Evolutionary conservation across 805 yeast species (phyloP).

Genomic region (Candida endomychidarum): DNA sequence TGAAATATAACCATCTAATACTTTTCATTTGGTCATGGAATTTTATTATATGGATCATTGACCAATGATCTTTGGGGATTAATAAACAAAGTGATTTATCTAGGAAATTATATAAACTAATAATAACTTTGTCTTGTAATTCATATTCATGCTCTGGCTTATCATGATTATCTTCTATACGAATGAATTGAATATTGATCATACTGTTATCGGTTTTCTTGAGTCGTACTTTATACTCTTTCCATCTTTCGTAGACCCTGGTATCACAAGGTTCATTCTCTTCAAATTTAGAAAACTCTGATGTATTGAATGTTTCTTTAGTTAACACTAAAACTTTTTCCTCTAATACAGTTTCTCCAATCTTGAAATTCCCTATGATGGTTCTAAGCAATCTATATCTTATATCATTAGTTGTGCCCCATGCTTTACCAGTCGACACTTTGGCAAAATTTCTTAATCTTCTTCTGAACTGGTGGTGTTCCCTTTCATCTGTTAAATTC

Average conservation of each 20-base stretch:
- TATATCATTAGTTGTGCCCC: conserved; percentile 18
- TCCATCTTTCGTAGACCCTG: conserved; percentile 70
- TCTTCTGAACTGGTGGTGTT: conserved; percentile 14
- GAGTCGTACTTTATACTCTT: conserved; percentile 72
- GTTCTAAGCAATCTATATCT: conserved; percentile 20
- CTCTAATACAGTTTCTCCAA: conserved; percentile 64
- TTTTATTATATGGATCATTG: conserved; percentile 51
- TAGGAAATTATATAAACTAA: conserved; percentile 58
- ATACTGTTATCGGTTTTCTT: conserved; percentile 54
- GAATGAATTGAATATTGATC: conserved; percentile 62
- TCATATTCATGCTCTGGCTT: conserved; percentile 23
- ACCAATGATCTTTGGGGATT: conserved; percentile 12
- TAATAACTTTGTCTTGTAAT: conserved; percentile 22
- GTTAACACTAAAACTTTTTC: conserved; percentile 71
- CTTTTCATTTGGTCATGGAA: conserved; percentile 55
- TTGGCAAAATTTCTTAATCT: conserved; percentile 25
- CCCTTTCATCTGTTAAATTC: conserved; percentile 10
- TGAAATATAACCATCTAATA: conserved; percentile 61
- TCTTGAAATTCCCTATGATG: conserved; percentile 32
- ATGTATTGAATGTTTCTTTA: conserved; percentile 30
- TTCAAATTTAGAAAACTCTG: conserved; percentile 26
- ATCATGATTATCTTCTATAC: conserved; percentile 30
- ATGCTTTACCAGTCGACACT: conserved; percentile 25
- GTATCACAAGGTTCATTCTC: conserved; percentile 55
- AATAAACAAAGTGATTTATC: conserved; percentile 70